Base-by-base conservation (phyloP, 768 basidiomycete species). In the Suillus bovinus region DNA sequence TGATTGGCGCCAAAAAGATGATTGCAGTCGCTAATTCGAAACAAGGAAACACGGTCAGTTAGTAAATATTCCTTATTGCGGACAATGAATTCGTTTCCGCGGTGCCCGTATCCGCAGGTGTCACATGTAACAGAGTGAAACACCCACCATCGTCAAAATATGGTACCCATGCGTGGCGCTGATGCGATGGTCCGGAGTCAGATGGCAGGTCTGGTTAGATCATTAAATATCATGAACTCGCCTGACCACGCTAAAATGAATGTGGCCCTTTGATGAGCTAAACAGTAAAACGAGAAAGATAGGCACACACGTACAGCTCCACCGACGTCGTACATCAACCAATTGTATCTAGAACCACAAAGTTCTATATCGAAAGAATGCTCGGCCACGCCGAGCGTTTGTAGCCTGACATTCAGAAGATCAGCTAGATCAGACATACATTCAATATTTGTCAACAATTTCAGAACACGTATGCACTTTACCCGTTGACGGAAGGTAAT, bases 1-100 rank as follows among this genome's bases (percentile, higher is more conserved):
- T 90, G 65, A 94, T 88, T 44, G 92, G 92, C 57, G 90, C 92
- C 56, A 94, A 77, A 74, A 94, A 94, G 73, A 94, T 93, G 70
- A 94, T 87, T 36, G 92, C 91, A 49, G 89, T 87, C 5, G 90
- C 90, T 92, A 69, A 54, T 38, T 61, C 27, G 27, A 61, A 10
- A 55, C 41, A 1, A 57, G 9, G 59, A 63, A 66, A 34, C 8
- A 27, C 24, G 58, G 62, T 46, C 17, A 17, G 24, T 29, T 61
- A 47, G 59, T 49, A 50, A 66, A 56, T 46, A 49, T 47, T 17
- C 31, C 50, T 29, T 16, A 38, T 49, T 33, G 33, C 46, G 29
- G 57, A 61, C 55, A 31, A 59, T 17, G 36, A 56, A 56, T 27
- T 5, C 13, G 17, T 11, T 14, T 7, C 31, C 22, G 36, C 10